phyloP scores from a whole-genome alignment of 1,284 basidiomycete species.

The Pholiota adiposa region DNA sequence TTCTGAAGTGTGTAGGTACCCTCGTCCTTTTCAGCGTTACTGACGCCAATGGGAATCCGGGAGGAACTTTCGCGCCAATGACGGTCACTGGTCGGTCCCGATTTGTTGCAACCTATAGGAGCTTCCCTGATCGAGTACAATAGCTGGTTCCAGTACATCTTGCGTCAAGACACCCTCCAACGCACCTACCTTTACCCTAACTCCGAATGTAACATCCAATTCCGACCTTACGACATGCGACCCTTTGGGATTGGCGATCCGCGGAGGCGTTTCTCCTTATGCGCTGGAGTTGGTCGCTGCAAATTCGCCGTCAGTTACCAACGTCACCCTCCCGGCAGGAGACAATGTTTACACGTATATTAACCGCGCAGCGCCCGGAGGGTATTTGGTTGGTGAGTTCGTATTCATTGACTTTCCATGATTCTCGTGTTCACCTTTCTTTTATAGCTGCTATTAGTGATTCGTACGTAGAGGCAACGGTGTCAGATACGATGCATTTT shows the following conservation, averaged over 20 bases:
- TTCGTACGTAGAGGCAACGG: too few relatives aligned
- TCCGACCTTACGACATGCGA: conserved; percentile 43
- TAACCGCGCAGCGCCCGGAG: conserved; percentile 45
- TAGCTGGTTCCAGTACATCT: conserved; percentile 37
- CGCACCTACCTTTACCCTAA: conserved; percentile 37
- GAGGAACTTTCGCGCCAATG: conserved; percentile 38
- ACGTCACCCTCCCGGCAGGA: conserved; percentile 40
- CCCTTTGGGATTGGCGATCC: conserved; percentile 46
- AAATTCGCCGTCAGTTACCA: conserved; percentile 43
- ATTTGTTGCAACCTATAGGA: neutral
- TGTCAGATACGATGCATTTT: too few relatives aligned
- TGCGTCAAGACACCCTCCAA: conserved; percentile 36
- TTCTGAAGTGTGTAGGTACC: too few relatives aligned
- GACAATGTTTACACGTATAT: conserved; percentile 50
- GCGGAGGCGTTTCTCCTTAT: conserved; percentile 50
- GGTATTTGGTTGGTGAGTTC: conserved; percentile 44
- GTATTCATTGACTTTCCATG: neutral
- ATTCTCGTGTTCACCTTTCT: too few relatives aligned
- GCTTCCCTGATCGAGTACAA: neutral
- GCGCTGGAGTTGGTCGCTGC: conserved; percentile 43
- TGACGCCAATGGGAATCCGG: conserved; percentile 46
- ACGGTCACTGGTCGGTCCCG: conserved; percentile 35
- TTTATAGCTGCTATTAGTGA: too few relatives aligned
- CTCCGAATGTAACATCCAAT: conserved; percentile 42
- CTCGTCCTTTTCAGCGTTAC: conserved; percentile 45